Conservation (phyloP, 2,329 filamentous ascomycete species). For the Orbilia javanica region DNA sequence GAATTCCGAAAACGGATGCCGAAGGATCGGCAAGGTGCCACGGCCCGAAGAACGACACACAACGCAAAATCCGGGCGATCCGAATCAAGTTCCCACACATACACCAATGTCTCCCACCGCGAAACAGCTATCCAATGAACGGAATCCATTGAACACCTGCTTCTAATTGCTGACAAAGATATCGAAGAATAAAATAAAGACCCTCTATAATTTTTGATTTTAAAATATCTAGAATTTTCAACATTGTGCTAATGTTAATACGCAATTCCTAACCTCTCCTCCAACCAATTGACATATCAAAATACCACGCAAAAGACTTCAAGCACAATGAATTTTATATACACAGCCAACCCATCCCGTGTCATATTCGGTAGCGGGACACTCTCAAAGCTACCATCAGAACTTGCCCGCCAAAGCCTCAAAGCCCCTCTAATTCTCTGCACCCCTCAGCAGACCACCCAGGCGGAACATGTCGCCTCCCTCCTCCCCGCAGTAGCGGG, state of each 20-base stretch:
- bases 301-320: background rate
- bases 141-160: background rate
- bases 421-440: conserved; percentile 71
- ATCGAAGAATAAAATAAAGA: background rate
- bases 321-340: conserved; percentile 67
- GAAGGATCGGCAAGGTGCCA: conserved; percentile 20
- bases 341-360: conserved; percentile 70
- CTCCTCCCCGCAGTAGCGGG: conserved; percentile 69
- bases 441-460: conserved; percentile 69
- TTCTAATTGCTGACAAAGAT: background rate
- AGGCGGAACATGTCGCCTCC: conserved; percentile 67
- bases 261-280: too few relatives aligned
- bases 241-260: too few relatives aligned
- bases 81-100: conserved; percentile 3
- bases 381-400: conserved; percentile 67
- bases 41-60: conserved; percentile 51
- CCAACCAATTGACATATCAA: background rate
- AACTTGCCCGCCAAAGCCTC: conserved; percentile 67
- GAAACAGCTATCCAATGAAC: background rate
- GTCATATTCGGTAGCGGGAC: conserved; percentile 72
- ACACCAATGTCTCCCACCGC: background rate
- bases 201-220: background rate
- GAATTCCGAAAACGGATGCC: conserved; percentile 45
- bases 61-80: conserved; percentile 32
- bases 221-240: background rate